Evolutionary conservation across 2,329 filamentous ascomycete genomes (phyloP), one percentile per base, ranked within the genome.

Genomic region (Ophioceras dolichostomum): DNA sequence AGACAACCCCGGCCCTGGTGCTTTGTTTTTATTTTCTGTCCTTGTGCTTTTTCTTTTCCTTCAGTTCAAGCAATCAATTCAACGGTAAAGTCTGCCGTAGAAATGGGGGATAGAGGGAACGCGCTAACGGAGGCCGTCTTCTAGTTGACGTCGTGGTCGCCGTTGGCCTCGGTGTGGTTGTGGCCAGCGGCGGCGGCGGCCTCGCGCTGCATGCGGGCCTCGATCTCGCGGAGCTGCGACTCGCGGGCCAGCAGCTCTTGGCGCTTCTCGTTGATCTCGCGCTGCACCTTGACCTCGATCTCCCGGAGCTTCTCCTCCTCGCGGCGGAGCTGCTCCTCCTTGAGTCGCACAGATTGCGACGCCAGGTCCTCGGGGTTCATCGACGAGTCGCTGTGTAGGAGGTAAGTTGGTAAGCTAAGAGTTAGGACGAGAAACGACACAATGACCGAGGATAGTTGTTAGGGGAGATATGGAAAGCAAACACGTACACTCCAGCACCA

Each of bases 261-360:
- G 68, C 91, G 81, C 78, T 98, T 98, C 76, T 96, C 91, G 67
- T 95, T 94, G 70, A 98, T 98, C 67, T 98, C 91, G 58, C 91
- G 85, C 70, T 98, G 91, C 45, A 98, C 91, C 80, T 98, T 98
- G 70, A 95, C 73, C 61, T 98, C 91, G 59, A 98, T 96, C 70
- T 98, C 91, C 62, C 91, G 85, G 46, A 98, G 81, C 73, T 98
- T 98, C 82, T 98, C 91, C 70, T 98, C 91, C 65, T 98, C 91
- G 55, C 91, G 87, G 58, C 91, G 86, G 51, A 98, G 83, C 64
- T 98, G 91, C 67, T 98, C 91, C 63, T 98, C 91, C 86, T 98
- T 98, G 61, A 98, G 81, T 47, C 91, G 87, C 45, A 98, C 91
- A 27, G 88, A 96, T 65, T 98, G 91, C 43, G 84, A 91, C 36